Base-by-base conservation (phyloP, 2,329 filamentous ascomycete species). In the Sclerotinia sclerotiorum region DNA sequence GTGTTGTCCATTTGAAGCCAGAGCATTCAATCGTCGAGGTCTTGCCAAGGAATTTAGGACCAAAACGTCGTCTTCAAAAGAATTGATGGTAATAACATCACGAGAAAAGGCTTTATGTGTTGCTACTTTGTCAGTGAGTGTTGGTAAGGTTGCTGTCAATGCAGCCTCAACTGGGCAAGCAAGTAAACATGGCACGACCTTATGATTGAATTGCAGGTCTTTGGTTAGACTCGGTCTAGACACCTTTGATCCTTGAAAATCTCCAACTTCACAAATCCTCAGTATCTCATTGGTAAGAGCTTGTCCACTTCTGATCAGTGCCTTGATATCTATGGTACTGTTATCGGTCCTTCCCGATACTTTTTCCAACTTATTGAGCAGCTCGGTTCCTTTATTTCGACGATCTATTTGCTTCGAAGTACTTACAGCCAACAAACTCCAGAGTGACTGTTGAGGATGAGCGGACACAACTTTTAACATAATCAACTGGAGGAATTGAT, bases 21-120 rank as follows among this genome's bases (percentile, higher is more conserved):
- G 87, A 8, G 95, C 91, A 21, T 88, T 95, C 67, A 99, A 87
- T 73, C 94, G 95, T 63, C 94, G 88, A 17, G 96, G 95, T 73
- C 95, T 94, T 69, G 97, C 94, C 4, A 99, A 85, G 1, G 96
- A 99, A 68, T 90, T 92, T 27, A 99, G 83, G 5, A 99, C 91
- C 32, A 97, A 81, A 0, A 97, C 95, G 69, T 97, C 91, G 74
- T 99, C 94, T 51, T 90, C 80, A 78, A 99, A 96, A 21, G 83
- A 84, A 13, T 85, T 84, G 68, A 99, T 94, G 0, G 92, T 95
- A 54, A 97, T 89, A 21, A 93, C 88, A 71, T 97, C 93, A 56
- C 90, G 85, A 5, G 93, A 90, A 76, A 99, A 99, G 0, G 95
- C 91, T 76, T 91, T 90, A 82, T 98, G 93, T 61, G 88, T 89